Evolutionary conservation across 108 stramenopile genomes (phyloP), one percentile per base, ranked within the genome.

Genomic region (Pseudonitzschia pungens): DNA sequence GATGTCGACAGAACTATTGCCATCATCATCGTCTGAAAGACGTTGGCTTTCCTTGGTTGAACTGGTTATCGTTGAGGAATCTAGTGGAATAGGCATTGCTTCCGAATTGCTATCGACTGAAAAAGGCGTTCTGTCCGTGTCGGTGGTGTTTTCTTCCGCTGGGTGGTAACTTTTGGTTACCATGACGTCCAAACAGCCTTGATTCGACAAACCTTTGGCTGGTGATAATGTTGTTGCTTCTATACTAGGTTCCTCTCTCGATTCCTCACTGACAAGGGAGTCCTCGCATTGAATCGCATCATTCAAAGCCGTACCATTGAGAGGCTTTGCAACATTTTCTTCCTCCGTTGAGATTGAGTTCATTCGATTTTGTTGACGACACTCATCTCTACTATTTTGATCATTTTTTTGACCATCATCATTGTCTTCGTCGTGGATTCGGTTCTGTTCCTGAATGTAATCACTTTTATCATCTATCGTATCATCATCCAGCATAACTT

Each of bases 21-120:
- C 16, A 48, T 14, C 45, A 65, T 43, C 64, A 24, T 62, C 64
- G 64, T 65, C 45, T 48, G 45, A 48, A 8, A 48, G 45, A 2
- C 1, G 3, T 2, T 18, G 10, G 18, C 45, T 36, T 36, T 36
- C 36, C 36, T 36, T 2, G 36, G 36, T 48, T 10, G 45, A 48
- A 2, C 45, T 18, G 14, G 18, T 14, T 10, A 48, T 48, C 18
- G 45, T 48, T 1, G 45, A 48, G 14, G 45, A 4, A 18, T 48
- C 45, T 10, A 48, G 5, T 2, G 45, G 18, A 48, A 18, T 14
- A 4, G 10, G 14, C 10, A 18, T 18, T 48, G 7, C 45, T 12
- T 18, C 18, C 10, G 45, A 48, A 18, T 48, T 48, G 45, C 45
- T 48, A 48, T 18, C 3, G 36, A 2, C 18, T 12, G 45, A 2